Percentiles rank a stretch among this genome's conserved stretches.
These are phyloP conservation scores for Nemania sp. DNA, from an alignment of 2,329 filamentous ascomycete genomes.

Conservation along the genomic window DNA sequence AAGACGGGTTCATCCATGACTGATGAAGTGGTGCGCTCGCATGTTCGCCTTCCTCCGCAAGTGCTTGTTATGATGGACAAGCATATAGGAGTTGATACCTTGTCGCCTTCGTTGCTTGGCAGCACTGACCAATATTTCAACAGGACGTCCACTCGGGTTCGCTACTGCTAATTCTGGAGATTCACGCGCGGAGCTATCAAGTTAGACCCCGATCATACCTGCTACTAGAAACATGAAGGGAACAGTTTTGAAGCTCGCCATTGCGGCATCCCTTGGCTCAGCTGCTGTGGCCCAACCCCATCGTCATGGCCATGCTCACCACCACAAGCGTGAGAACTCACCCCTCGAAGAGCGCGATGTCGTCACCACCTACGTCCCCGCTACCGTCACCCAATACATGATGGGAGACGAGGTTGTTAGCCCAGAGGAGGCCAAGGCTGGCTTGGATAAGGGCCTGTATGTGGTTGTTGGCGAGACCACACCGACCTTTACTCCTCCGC, in stretches of 20 bases:
- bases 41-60: neutral
- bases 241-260: constrained; percentile 50
- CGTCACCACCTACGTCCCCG: constrained; percentile 59
- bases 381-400: constrained; percentile 72
- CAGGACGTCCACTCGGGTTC: constrained; percentile 8
- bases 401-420: constrained; percentile 67
- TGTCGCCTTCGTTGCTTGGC: neutral
- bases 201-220: constrained; percentile 7
- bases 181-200: constrained; percentile 3
- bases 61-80: neutral
- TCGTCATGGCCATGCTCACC: constrained; percentile 63
- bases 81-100: neutral
- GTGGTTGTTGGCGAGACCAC: constrained; percentile 64
- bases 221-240: constrained; percentile 52
- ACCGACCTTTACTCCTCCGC: constrained; percentile 56
- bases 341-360: constrained; percentile 55
- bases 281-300: constrained; percentile 57
- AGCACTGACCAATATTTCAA: constrained; percentile 7
- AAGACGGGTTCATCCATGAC: neutral
- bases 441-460: constrained; percentile 73
- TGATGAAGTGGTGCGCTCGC: neutral
- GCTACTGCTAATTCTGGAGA: constrained; percentile 5
- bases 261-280: constrained; percentile 58
- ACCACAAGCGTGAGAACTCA: constrained; percentile 57
- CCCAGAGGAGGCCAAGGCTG: constrained; percentile 68